These are phyloP conservation scores for Aspergillus transmontanensis DNA, from an alignment of 2,329 filamentous ascomycete species.

Conservation along the genomic window DNA sequence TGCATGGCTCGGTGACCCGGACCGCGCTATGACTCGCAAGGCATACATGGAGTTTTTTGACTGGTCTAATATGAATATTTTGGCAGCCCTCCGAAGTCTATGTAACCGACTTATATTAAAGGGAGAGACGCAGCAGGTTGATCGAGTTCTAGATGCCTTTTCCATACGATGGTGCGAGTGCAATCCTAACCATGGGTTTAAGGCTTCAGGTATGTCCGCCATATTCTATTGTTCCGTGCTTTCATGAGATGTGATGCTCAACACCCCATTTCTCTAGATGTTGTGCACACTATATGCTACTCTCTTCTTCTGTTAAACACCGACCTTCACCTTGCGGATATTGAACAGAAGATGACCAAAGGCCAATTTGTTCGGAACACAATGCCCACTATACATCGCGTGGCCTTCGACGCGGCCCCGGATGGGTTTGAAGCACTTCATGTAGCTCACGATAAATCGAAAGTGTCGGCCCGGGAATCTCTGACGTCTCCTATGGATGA, in stretches of 20 bases:
- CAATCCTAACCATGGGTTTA: conserved; percentile 92
- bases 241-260: neutral
- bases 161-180: conserved; percentile 90
- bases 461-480: conserved; percentile 46
- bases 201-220: conserved; percentile 68
- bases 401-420: conserved; percentile 71
- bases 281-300: conserved; percentile 96
- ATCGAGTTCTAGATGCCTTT: conserved; percentile 88
- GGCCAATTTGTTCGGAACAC: conserved; percentile 96
- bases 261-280: conserved; percentile 61
- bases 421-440: conserved; percentile 62
- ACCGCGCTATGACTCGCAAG: conserved; percentile 57
- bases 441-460: conserved; percentile 28
- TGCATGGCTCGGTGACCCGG: conserved; percentile 74
- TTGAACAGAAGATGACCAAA: conserved; percentile 94
- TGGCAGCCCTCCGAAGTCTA: conserved; percentile 75
- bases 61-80: conserved; percentile 78
- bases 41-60: conserved; percentile 95
- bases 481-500: conserved; percentile 20
- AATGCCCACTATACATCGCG: conserved; percentile 81
- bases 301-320: conserved; percentile 95
- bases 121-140: conserved; percentile 94
- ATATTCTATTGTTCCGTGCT: conserved; percentile 2
- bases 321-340: conserved; percentile 91
- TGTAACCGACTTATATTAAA: conserved; percentile 81